Conservation (phyloP, 164 flowering plant species). For the Magnolia changhungtana region DNA sequence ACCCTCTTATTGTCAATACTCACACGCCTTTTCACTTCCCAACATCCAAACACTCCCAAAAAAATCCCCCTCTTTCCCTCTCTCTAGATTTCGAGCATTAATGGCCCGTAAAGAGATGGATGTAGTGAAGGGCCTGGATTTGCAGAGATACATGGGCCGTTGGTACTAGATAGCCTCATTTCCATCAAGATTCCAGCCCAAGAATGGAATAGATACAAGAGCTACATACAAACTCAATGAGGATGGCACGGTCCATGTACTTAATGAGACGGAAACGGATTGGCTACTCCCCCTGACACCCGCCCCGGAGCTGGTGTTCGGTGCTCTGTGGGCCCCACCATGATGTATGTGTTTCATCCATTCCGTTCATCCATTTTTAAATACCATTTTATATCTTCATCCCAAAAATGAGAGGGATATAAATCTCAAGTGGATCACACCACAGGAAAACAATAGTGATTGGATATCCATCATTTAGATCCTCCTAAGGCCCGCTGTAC, state of each 20-base stretch:
- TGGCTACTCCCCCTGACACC: too few species aligned
- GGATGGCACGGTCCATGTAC: conserved; percentile 75
- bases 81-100: not conserved
- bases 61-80: not conserved
- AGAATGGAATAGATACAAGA: conserved; percentile 65
- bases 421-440: too few species aligned
- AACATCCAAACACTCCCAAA: not conserved
- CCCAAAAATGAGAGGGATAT: too few species aligned
- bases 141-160: conserved; percentile 78
- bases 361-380: too few species aligned
- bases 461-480: too few species aligned
- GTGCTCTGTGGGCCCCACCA: too few species aligned
- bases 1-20: not conserved
- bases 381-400: too few species aligned
- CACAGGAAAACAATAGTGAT: too few species aligned
- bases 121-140: conserved; percentile 70
- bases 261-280: conserved; percentile 95
- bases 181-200: conserved; percentile 78
- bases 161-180: conserved; percentile 96
- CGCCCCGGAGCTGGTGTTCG: too few species aligned
- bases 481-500: too few species aligned
- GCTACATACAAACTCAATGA: conserved; percentile 76
- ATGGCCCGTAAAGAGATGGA: conserved; percentile 45
- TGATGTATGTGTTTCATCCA: too few species aligned
- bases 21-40: not conserved